Conservation (phyloP, 2,329 filamentous ascomycete species). For the Pseudogymnoascus pannorum region DNA sequence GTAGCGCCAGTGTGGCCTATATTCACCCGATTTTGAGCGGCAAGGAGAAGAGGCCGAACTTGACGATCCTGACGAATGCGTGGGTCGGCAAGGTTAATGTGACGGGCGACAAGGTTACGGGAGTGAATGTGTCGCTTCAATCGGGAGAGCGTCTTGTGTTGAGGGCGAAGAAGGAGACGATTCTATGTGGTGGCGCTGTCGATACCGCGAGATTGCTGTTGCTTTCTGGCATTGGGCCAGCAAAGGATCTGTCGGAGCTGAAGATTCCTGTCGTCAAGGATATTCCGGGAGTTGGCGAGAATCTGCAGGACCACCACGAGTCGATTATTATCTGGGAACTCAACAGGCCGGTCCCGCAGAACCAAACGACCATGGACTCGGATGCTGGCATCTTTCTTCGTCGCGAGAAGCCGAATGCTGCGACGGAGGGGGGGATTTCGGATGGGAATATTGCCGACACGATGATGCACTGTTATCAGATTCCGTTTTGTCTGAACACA, state of each 20-base stretch:
- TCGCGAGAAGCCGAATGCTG: conserved; percentile 63
- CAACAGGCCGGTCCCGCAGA: conserved; percentile 32
- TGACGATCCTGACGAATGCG: conserved; percentile 79
- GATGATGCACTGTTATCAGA: conserved; percentile 98
- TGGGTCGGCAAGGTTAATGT: conserved; percentile 82
- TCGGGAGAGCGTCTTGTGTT: conserved; percentile 48
- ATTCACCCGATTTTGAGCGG: conserved; percentile 85
- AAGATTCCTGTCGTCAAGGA: conserved; percentile 27
- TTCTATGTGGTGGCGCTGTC: conserved; percentile 33
- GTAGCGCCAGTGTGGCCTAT: conserved; percentile 83
- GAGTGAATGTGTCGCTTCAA: conserved; percentile 58
- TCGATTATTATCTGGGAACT: conserved; percentile 44
- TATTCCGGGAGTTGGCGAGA: conserved; percentile 31
- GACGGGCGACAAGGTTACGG: conserved; percentile 60
- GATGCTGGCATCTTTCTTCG: conserved; percentile 60
- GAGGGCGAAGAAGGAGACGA: conserved; percentile 63
- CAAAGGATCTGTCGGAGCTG: conserved; percentile 26
- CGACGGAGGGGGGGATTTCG: conserved; percentile 38
- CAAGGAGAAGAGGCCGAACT: conserved; percentile 73
- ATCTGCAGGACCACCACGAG: conserved; percentile 31
- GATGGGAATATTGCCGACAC: conserved; percentile 75
- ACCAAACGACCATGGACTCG: conserved; percentile 43
- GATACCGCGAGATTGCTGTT: conserved; percentile 33
- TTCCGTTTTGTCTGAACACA: conserved; percentile 85
- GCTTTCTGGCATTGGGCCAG: conserved; percentile 32